Conservation (phyloP, 352 stramenopile species). For the Blastocystis sp. region DNA sequence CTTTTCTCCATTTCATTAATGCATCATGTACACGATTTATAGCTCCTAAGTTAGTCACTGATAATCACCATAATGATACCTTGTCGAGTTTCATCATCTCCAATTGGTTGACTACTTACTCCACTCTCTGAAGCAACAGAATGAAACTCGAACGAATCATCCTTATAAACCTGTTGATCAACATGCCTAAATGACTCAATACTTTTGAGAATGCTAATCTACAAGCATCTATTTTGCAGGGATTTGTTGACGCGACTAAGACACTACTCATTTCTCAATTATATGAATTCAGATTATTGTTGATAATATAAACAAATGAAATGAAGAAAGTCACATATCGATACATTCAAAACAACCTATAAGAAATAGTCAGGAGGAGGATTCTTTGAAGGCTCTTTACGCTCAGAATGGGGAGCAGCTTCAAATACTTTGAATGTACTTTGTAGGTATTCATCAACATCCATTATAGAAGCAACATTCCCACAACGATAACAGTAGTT, state of each 20-base stretch:
- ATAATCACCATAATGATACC: not conserved
- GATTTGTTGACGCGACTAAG: not conserved
- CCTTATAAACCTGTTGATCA: not conserved
- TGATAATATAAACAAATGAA: not conserved
- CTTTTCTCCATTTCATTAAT: not conserved
- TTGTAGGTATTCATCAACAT: constrained; percentile 92
- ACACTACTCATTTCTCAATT: not conserved
- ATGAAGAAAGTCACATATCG: not conserved
- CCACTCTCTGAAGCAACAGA: not conserved
- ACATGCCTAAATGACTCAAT: not conserved
- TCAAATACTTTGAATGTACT: constrained; percentile 87
- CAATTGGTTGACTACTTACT: constrained; percentile 1
- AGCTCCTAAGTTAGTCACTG: not conserved
- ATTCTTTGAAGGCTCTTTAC: constrained; percentile 94
- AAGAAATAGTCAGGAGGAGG: constrained; percentile 98
- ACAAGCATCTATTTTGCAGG: constrained; percentile 1
- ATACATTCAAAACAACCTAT: constrained; percentile 74
- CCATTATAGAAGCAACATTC: constrained; percentile 96
- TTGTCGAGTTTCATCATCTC: constrained; percentile 9
- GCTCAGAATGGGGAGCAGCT: constrained; percentile 89
- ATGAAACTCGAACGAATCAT: not conserved
- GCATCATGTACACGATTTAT: constrained; percentile 4
- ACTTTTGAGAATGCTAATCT: not conserved
- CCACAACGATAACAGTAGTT: constrained; percentile 99
- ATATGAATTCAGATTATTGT: not conserved